Base-by-base conservation (phyloP, 108 stramenopile species). In the Skeletonema grethae region DNA sequence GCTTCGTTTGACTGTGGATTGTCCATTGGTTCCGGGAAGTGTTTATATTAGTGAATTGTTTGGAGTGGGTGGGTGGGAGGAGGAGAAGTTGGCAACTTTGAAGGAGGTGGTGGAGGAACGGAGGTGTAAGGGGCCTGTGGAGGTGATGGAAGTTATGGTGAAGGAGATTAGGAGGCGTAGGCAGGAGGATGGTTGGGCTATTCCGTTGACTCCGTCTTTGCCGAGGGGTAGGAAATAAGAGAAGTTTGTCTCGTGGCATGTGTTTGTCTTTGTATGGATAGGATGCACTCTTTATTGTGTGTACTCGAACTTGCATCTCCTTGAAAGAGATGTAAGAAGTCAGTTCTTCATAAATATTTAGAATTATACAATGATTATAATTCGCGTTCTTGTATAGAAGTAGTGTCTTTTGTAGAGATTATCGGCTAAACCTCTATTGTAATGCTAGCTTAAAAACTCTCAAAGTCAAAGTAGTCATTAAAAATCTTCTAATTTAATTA, bases 11-110 rank as follows among this genome's bases (percentile, higher is more conserved):
- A 67, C 75, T 2, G 60, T 68, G 5, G 87, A 88, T 46, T 85
- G 85, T 50, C 84, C 87, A 0, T 45, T 88, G 1, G 56, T 75
- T 20, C 55, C 50, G 0, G 83, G 83, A 5, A 85, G 84, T 73
- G 87, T 82, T 1, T 82, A 78, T 45, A 78, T 85, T 65, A 41
- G 46, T 34, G 77, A 83, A 25, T 63, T 88, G 31, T 85, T 84
- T 56, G 87, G 87, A 11, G 65, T 85, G 22, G 86, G 86, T 38
- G 87, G 85, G 48, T 88, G 87, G 87, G 71, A 84, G 15, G 69
- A 81, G 45, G 61, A 24, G 13, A 62, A 70, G 18, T 65, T 86
- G 71, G 57, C 70, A 7, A 70, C 61, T 15, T 61, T 84, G 70
- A 86, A 76, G 80, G 28, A 41, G 25, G 53, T 29, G 57, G 55